phyloP scores from a whole-genome alignment of 1,139 yeast species.

The Taphrina deformans region DNA sequence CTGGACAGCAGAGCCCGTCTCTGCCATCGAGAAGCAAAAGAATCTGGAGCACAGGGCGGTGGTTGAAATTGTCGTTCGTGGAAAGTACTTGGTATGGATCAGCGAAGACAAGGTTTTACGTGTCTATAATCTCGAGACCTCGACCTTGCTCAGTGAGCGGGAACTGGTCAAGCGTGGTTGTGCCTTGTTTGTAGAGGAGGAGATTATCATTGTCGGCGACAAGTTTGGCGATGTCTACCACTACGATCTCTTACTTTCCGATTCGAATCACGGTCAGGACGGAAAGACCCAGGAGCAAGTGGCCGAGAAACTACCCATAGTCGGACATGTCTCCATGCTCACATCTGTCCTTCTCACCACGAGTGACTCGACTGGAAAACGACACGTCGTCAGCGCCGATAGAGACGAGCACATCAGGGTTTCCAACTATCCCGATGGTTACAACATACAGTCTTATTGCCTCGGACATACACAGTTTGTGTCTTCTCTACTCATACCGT shows the following conservation, averaged over 20 bases:
- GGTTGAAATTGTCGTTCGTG: slow-evolving; percentile 3
- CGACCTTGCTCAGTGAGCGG: slow-evolving; percentile 46
- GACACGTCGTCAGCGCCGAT: slow-evolving; percentile 75
- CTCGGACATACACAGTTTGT: slow-evolving; percentile 79
- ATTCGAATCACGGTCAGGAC: slow-evolving; percentile 39
- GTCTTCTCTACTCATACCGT: slow-evolving; percentile 60
- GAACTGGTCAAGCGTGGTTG: slow-evolving; percentile 82
- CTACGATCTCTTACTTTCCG: slow-evolving; percentile 43
- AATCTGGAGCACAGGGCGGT: slow-evolving; percentile 16
- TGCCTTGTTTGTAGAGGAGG: slow-evolving; percentile 57
- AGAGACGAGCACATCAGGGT: slow-evolving; percentile 94
- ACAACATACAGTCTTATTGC: slow-evolving; percentile 74
- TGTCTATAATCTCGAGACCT: slow-evolving; percentile 12
- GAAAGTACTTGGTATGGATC: slow-evolving; percentile 12
- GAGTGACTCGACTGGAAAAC: slow-evolving; percentile 46
- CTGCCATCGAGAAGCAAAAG: slow-evolving; percentile 14
- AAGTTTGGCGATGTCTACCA: slow-evolving; percentile 94
- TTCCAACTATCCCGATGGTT: slow-evolving; percentile 77
- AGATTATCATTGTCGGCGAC: slow-evolving; percentile 73
- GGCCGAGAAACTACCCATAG: slow-evolving; percentile 58
- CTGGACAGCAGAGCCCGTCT: slow-evolving; percentile 13
- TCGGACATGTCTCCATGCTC: slow-evolving; percentile 97
- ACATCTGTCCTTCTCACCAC: slow-evolving; percentile 62
- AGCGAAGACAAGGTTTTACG: slow-evolving; percentile 34
- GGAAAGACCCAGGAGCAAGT: slow-evolving; percentile 1